Conservation (phyloP, 176 grass and related monocot genomes). For the Carex parvula region DNA sequence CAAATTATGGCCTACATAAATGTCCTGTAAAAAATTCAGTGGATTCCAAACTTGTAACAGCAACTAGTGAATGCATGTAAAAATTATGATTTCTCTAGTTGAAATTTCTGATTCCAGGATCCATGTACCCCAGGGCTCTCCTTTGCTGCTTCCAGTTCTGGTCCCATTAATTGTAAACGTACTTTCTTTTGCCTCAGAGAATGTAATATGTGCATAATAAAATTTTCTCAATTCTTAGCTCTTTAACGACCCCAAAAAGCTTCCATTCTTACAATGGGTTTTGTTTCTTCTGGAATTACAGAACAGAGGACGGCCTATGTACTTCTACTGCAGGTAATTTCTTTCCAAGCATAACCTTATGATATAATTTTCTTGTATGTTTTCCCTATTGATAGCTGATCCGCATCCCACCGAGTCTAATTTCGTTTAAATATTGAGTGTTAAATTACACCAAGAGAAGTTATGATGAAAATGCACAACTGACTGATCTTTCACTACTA, state of each 20-base stretch:
- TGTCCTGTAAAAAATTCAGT: background rate
- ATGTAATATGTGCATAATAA: background rate
- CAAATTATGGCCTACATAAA: background rate
- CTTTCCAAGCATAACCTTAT: conserved; percentile 1
- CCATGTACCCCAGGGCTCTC: conserved; percentile 95
- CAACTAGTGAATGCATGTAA: background rate
- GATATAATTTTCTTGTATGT: conserved; percentile 1
- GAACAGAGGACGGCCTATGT: conserved; percentile 39
- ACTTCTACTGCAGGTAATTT: conserved; percentile 79
- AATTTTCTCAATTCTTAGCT: background rate
- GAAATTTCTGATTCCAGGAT: conserved; percentile 52
- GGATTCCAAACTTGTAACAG: background rate
- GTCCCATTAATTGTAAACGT: conserved; percentile 68
- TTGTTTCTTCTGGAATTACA: conserved; percentile 42
- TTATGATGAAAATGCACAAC: background rate
- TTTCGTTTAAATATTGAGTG: background rate
- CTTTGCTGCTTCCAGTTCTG: conserved; percentile 72
- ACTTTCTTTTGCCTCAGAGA: background rate
- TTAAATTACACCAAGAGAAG: background rate
- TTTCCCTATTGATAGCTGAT: background rate
- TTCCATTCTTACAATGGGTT: background rate
- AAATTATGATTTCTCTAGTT: background rate
- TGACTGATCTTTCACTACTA: background rate
- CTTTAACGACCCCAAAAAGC: background rate
- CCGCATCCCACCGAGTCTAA: background rate